A percentile compares a stretch with the other conserved stretches of the same genome.
phyloP scores from a whole-genome alignment of 108 stramenopile species.

The Nitzschia palea region DNA sequence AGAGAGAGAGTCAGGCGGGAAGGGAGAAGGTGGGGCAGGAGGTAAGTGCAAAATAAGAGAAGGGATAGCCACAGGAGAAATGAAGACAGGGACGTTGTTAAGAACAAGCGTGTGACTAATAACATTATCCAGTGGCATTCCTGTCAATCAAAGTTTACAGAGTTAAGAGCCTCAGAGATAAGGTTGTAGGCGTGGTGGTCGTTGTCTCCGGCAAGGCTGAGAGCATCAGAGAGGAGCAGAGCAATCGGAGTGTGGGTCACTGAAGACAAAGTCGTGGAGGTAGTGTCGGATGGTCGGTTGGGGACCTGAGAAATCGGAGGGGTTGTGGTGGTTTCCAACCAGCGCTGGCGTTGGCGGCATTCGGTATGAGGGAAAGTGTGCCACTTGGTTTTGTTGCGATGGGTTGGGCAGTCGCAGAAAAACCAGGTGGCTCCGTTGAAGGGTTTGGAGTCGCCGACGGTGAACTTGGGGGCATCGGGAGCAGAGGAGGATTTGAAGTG shows the following conservation, averaged over 20 bases:
- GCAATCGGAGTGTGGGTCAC: too few relatives aligned
- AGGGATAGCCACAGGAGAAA: background rate
- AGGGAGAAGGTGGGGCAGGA: background rate
- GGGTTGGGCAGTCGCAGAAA: constrained; percentile 3
- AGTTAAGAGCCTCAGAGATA: background rate
- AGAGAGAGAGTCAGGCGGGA: too few relatives aligned
- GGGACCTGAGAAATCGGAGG: too few relatives aligned
- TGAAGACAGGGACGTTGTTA: background rate
- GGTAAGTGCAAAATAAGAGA: background rate
- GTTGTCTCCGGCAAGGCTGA: background rate
- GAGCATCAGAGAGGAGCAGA: too few relatives aligned
- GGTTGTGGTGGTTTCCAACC: too few relatives aligned
- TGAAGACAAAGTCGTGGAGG: too few relatives aligned
- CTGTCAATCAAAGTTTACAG: background rate
- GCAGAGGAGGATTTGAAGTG: background rate
- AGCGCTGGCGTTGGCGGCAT: too few relatives aligned
- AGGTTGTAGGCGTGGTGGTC: background rate
- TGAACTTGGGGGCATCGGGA: background rate
- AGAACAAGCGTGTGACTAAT: background rate
- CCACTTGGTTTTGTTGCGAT: background rate
- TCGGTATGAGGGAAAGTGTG: background rate
- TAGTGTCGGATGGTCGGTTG: too few relatives aligned
- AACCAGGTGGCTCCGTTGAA: background rate
- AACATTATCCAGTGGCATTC: background rate
- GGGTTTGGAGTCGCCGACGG: background rate